Percentiles rank a stretch among this genome's conserved stretches.
These are phyloP conservation scores for Russula virescens DNA, from an alignment of 768 basidiomycete species.

Conservation along the genomic window DNA sequence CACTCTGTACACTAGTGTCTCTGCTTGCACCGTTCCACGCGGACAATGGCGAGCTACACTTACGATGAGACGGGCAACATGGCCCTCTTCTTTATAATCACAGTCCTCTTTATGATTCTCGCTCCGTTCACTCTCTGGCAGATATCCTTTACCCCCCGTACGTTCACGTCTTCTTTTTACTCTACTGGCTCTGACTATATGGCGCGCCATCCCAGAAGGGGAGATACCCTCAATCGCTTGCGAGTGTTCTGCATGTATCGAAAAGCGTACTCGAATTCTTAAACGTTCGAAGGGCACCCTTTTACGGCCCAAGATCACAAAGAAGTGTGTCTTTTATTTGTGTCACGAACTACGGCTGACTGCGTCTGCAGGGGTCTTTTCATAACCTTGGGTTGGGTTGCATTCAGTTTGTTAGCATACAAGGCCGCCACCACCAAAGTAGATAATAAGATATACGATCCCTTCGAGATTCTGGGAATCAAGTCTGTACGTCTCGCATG, in stretches of 20 bases:
- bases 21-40: slow-evolving; percentile 2
- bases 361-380: slow-evolving; percentile 45
- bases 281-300: slow-evolving; percentile 23
- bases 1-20: not conserved
- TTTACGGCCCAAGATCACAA: slow-evolving; percentile 3
- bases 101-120: slow-evolving; percentile 79
- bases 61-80: slow-evolving; percentile 84
- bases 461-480: slow-evolving; percentile 90
- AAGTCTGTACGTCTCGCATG: slow-evolving; percentile 43
- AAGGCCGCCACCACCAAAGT: slow-evolving; percentile 50
- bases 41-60: slow-evolving; percentile 69
- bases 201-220: not conserved
- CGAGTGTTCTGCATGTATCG: slow-evolving; percentile 21
- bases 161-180: not conserved
- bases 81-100: slow-evolving; percentile 88
- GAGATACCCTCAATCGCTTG: slow-evolving; percentile 18
- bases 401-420: slow-evolving; percentile 64
- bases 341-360: not conserved
- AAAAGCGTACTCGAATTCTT: slow-evolving; percentile 33
- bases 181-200: not conserved
- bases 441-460: slow-evolving; percentile 78
- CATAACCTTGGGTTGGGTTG: slow-evolving; percentile 65
- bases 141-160: slow-evolving; percentile 8
- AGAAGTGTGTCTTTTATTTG: slow-evolving; percentile 12
- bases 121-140: slow-evolving; percentile 60